Conservation (phyloP, 1,139 yeast species). For the Candida sanyaensis region DNA sequence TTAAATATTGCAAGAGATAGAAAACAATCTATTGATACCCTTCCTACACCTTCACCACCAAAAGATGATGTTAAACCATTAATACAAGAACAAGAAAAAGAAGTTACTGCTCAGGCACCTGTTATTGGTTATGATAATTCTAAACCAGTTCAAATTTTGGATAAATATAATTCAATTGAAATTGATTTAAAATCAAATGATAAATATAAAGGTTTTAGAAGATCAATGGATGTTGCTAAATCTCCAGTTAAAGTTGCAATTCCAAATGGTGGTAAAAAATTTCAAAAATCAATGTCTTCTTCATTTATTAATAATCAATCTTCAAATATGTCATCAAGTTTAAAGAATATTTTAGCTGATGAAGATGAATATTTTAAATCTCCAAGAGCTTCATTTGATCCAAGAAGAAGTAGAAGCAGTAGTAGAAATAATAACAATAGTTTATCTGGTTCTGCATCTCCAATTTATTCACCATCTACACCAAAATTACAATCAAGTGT, state of each 20-base stretch:
- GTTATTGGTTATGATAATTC: constrained; percentile 11
- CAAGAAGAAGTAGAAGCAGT: constrained; percentile 16
- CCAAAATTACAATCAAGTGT: constrained; percentile 4
- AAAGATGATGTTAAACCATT: background rate
- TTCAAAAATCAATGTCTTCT: constrained; percentile 7
- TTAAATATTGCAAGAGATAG: constrained; percentile 18
- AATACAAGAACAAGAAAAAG: background rate
- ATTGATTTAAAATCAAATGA: constrained; percentile 32
- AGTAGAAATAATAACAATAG: background rate
- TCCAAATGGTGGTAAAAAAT: constrained; percentile 18
- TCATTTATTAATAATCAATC: too few relatives aligned
- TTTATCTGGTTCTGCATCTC: background rate
- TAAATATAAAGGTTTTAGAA: constrained; percentile 49
- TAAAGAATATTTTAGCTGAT: constrained; percentile 11
- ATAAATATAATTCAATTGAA: constrained; percentile 16
- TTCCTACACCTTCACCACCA: constrained; percentile 6
- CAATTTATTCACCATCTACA: background rate
- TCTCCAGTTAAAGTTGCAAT: constrained; percentile 30
- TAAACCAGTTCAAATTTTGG: constrained; percentile 14
- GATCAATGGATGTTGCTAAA: constrained; percentile 30
- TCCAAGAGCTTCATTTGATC: constrained; percentile 17
- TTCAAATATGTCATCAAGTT: constrained; percentile 12
- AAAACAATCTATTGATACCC: background rate
- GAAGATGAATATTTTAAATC: background rate
- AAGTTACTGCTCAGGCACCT: constrained; percentile 6